phyloP scores from a whole-genome alignment of 306 rosid genomes.

The Lagenaria siceraria region DNA sequence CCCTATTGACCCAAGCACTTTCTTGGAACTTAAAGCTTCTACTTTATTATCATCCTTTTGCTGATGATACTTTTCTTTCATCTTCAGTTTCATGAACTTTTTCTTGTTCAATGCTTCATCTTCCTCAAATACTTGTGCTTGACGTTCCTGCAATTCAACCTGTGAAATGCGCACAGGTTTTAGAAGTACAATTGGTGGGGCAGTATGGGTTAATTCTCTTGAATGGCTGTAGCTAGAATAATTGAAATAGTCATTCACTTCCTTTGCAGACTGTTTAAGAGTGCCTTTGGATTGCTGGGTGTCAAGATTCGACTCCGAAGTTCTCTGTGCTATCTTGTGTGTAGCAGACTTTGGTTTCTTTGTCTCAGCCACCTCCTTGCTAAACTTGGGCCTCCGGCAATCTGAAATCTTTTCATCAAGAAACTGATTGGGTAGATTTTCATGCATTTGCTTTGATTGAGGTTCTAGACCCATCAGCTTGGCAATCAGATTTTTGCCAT shows the following conservation, averaged over 20 bases:
- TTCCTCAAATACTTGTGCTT: conserved; percentile 20
- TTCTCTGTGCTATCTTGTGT: conserved; percentile 31
- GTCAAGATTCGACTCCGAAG: conserved; percentile 52
- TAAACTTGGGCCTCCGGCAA: conserved; percentile 40
- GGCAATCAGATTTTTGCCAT: conserved; percentile 53
- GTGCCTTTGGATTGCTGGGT: conserved; percentile 54
- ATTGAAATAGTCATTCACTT: conserved; percentile 13
- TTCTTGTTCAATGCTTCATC: conserved; percentile 23
- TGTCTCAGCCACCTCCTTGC: conserved; percentile 39
- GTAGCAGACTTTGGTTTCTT: conserved; percentile 17
- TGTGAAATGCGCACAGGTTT: conserved; percentile 38
- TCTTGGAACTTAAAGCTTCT: conserved; percentile 22
- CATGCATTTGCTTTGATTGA: conserved; percentile 27
- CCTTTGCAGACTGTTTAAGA: conserved; percentile 27
- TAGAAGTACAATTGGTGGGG: conserved; percentile 69
- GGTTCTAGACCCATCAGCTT: conserved; percentile 80
- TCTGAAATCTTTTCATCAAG: conserved; percentile 37
- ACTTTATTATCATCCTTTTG: neutral
- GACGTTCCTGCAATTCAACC: conserved; percentile 12
- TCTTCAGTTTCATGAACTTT: conserved; percentile 22
- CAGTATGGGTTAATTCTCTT: conserved; percentile 4
- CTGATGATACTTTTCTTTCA: conserved; percentile 12
- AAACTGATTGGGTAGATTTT: conserved; percentile 21
- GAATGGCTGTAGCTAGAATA: conserved; percentile 12
- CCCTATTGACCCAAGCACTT: conserved; percentile 20